Evolutionary conservation across 139 green algal species (phyloP).

Genomic region (Ettlia oleoabundans): DNA sequence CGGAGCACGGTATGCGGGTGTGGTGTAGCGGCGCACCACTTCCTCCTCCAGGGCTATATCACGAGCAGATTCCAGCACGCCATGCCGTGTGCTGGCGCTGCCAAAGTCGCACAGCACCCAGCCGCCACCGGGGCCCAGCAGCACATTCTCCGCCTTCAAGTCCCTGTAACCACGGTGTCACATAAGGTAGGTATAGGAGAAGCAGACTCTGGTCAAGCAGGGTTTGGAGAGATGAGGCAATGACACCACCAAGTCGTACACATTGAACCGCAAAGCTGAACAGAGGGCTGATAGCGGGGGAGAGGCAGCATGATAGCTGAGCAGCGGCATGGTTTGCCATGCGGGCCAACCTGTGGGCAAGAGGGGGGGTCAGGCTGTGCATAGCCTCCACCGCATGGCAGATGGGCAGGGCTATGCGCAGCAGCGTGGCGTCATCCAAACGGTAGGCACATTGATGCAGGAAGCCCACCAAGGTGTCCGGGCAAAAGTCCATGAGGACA

Average conservation of each 20-base stretch:
- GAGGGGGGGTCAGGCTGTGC: slow-evolving; percentile 73
- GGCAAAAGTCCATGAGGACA: slow-evolving; percentile 84
- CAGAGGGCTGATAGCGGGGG: too few relatives aligned
- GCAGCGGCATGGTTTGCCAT: too few relatives aligned
- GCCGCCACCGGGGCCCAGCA: slow-evolving; percentile 67
- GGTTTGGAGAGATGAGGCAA: too few relatives aligned
- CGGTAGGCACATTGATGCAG: slow-evolving; percentile 47
- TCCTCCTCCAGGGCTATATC: slow-evolving; percentile 87
- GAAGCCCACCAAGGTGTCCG: slow-evolving; percentile 66
- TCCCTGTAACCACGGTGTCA: slow-evolving; percentile 81
- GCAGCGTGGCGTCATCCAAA: slow-evolving; percentile 56
- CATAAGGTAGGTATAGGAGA: too few relatives aligned
- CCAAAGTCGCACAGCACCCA: slow-evolving; percentile 98
- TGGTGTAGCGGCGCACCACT: slow-evolving; percentile 85
- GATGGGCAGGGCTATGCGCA: slow-evolving; percentile 70
- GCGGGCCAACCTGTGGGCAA: slow-evolving; percentile 88
- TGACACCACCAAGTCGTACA: too few relatives aligned
- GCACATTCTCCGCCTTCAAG: slow-evolving; percentile 96
- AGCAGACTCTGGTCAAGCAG: too few relatives aligned
- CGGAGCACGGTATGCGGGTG: slow-evolving; percentile 80
- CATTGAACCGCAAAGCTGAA: too few relatives aligned
- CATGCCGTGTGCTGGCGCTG: slow-evolving; percentile 56
- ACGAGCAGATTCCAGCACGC: slow-evolving; percentile 28
- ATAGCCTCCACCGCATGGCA: slow-evolving; percentile 72
- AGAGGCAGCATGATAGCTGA: too few relatives aligned